phyloP scores from a whole-genome alignment of 2,329 filamentous ascomycete genomes.

The Lasiodiplodia hormozganensis region DNA sequence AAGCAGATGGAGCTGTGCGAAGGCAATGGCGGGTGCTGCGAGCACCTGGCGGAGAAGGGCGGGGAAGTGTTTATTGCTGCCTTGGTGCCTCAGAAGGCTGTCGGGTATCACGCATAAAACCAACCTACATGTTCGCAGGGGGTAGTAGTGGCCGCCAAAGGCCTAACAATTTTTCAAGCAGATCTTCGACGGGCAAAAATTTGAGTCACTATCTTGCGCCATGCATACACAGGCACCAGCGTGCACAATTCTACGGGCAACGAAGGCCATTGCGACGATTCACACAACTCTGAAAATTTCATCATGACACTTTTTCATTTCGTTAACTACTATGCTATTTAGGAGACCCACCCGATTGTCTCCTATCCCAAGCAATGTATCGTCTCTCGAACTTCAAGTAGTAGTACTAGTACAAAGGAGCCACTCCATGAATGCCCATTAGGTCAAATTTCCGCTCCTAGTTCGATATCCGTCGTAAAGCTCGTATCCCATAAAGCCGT shows the following conservation, averaged over 20 bases:
- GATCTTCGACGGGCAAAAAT: too few species aligned
- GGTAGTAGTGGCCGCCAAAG: too few species aligned
- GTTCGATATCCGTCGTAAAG: constrained; percentile 16
- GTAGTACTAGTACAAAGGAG: constrained; percentile 25
- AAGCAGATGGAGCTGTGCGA: neutral
- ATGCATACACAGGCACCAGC: too few species aligned
- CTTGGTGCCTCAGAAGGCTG: neutral
- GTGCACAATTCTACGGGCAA: too few species aligned
- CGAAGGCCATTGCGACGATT: too few species aligned
- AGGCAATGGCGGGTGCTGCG: neutral
- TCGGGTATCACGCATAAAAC: too few species aligned
- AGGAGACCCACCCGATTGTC: neutral
- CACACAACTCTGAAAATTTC: too few species aligned
- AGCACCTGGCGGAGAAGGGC: neutral
- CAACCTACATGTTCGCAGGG: too few species aligned
- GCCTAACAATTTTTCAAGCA: too few species aligned
- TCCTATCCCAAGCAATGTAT: constrained; percentile 8
- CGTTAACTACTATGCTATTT: constrained; percentile 1
- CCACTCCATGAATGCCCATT: neutral
- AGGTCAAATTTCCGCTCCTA: neutral
- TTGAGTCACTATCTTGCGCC: too few species aligned
- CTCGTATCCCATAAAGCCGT: constrained; percentile 19
- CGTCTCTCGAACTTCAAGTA: neutral
- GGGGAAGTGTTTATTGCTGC: neutral
- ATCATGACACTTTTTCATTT: neutral